Evolutionary conservation across 345 rosid species (phyloP).

Genomic region (Cochlearia excelsa): DNA sequence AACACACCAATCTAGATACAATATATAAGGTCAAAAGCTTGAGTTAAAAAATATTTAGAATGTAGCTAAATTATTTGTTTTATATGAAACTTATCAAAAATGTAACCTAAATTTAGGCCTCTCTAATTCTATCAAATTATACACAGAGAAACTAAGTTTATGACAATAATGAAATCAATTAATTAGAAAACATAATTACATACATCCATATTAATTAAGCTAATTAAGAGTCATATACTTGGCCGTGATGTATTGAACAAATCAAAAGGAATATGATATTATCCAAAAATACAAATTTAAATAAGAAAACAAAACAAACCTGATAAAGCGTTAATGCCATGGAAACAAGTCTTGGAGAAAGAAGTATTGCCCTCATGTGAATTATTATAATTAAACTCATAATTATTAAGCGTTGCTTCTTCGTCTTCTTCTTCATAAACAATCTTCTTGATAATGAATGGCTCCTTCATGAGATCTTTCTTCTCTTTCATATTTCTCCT

Average conservation of each 20-base stretch:
- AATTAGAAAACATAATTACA: background rate
- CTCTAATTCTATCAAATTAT: background rate
- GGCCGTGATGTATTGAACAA: constrained; percentile 18
- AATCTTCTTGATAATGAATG: constrained; percentile 33
- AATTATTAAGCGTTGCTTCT: constrained; percentile 27
- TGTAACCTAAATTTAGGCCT: background rate
- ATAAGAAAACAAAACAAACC: constrained; percentile 33
- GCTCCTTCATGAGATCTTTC: constrained; percentile 24
- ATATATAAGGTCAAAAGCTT: constrained; percentile 18
- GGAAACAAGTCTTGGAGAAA: constrained; percentile 55
- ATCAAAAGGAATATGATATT: background rate
- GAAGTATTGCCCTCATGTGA: constrained; percentile 35
- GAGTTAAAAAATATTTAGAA: constrained; percentile 11
- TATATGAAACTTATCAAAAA: no score
- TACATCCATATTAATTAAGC: no score
- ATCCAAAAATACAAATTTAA: background rate
- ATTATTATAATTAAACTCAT: constrained; percentile 1
- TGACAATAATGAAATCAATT: background rate
- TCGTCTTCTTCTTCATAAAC: constrained; percentile 37
- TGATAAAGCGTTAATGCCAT: constrained; percentile 68
- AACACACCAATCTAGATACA: constrained; percentile 19
- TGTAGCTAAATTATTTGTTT: background rate
- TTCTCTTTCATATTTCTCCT: constrained; percentile 22
- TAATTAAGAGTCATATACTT: constrained; percentile 6
- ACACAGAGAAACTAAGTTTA: no score